phyloP scores from a whole-genome alignment of 192 early-diverging fungal species.

The Spizellomyces punctatus region DNA sequence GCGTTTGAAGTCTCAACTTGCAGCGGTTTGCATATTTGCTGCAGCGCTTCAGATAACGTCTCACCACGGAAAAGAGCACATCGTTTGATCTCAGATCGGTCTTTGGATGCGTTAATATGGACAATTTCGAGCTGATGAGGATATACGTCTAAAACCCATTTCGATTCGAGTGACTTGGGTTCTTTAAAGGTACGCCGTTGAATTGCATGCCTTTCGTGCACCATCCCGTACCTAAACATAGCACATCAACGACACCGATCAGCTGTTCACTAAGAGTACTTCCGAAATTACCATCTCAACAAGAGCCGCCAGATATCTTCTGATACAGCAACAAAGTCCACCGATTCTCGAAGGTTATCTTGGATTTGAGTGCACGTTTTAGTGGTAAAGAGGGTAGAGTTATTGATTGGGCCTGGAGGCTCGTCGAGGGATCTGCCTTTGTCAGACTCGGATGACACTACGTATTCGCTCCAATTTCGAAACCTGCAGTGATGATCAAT shows the following conservation, averaged over 20 bases:
- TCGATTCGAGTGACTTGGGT: no score
- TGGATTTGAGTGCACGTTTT: not conserved
- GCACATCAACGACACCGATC: no score
- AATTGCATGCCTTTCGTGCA: no score
- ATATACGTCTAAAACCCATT: no score
- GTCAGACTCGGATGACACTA: not conserved
- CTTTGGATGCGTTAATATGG: no score
- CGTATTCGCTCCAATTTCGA: not conserved
- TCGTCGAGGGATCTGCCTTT: not conserved
- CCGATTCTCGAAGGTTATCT: constrained; percentile 17
- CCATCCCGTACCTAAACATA: no score
- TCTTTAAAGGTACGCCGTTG: no score
- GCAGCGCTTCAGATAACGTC: not conserved
- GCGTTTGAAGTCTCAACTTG: not conserved
- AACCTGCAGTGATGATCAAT: not conserved
- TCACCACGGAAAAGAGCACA: no score
- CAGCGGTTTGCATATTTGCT: not conserved
- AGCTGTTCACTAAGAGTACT: no score
- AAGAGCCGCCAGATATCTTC: not conserved
- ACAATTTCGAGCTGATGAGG: no score
- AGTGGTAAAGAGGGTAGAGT: constrained; percentile 8
- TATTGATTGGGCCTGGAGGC: constrained; percentile 18
- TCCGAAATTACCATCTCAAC: not conserved
- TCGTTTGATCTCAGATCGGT: no score
- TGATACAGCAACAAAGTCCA: constrained; percentile 19